These are phyloP conservation scores for Aspergillus ruber DNA, from an alignment of 2,329 filamentous ascomycete genomes.

Conservation along the genomic window DNA sequence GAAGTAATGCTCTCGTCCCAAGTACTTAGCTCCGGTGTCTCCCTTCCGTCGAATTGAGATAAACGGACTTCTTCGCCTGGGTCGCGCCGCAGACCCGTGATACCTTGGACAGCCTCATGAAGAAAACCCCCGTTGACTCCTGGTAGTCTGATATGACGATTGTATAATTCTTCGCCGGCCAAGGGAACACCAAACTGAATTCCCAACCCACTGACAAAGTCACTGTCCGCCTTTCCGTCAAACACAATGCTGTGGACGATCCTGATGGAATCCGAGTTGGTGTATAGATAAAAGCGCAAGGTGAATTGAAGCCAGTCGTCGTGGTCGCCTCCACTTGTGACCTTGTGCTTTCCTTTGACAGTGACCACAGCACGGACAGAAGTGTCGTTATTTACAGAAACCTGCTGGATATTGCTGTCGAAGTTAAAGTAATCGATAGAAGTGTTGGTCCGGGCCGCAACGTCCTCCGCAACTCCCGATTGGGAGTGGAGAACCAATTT, in stretches of 20 bases:
- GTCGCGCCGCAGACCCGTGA: conserved; percentile 52
- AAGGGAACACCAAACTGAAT: conserved; percentile 41
- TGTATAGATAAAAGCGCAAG: conserved; percentile 55
- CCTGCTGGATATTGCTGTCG: conserved; percentile 46
- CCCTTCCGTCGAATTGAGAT: conserved; percentile 35
- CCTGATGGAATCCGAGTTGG: conserved; percentile 50
- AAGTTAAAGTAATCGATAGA: conserved; percentile 38
- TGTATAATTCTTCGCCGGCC: conserved; percentile 46
- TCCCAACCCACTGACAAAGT: conserved; percentile 48
- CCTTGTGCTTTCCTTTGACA: conserved; percentile 33
- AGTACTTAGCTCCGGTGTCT: background rate
- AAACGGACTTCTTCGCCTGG: conserved; percentile 42
- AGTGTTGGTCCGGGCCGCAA: conserved; percentile 28
- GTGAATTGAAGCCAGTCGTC: conserved; percentile 50
- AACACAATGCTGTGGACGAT: conserved; percentile 53
- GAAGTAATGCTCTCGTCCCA: conserved; percentile 42
- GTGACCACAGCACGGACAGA: conserved; percentile 45
- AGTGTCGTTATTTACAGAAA: conserved; percentile 42
- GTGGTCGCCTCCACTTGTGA: conserved; percentile 27
- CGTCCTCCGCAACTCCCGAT: conserved; percentile 38
- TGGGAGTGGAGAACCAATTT: conserved; percentile 51
- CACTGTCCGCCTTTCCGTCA: conserved; percentile 44
- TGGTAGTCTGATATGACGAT: conserved; percentile 54
- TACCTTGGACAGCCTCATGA: conserved; percentile 53
- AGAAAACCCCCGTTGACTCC: conserved; percentile 52